A percentile compares a stretch with the other conserved stretches of the same genome.
These are phyloP conservation scores for Debaryomyces sp. DNA, from an alignment of 1,139 yeast species.

Conservation along the genomic window DNA sequence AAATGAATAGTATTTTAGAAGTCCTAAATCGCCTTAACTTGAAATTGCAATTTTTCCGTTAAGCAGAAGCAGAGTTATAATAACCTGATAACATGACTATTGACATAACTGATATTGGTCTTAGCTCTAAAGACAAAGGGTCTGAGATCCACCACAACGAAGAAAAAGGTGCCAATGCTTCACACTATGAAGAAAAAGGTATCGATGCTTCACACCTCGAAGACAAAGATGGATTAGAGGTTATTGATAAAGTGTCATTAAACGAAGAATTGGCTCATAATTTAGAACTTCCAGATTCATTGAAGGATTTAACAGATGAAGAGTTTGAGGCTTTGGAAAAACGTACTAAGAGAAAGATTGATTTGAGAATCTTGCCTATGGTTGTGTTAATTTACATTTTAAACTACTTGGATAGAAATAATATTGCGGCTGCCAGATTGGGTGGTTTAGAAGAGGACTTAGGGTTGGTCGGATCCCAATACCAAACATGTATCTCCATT, in stretches of 20 bases:
- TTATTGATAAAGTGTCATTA: slow-evolving; percentile 4
- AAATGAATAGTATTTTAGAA: not conserved
- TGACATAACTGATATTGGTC: not conserved
- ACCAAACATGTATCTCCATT: slow-evolving; percentile 57
- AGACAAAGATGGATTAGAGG: not conserved
- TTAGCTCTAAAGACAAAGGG: not conserved
- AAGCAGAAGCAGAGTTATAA: too few species aligned
- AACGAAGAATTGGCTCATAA: slow-evolving; percentile 11
- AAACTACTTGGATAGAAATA: slow-evolving; percentile 60
- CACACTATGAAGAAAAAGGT: slow-evolving; percentile 1
- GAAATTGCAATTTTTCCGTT: not conserved
- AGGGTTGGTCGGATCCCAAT: slow-evolving; percentile 49
- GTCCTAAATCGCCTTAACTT: not conserved
- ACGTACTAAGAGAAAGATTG: slow-evolving; percentile 48
- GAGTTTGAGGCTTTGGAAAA: slow-evolving; percentile 42
- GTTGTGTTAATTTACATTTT: slow-evolving; percentile 54
- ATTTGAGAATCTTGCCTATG: slow-evolving; percentile 57
- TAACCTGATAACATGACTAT: not conserved
- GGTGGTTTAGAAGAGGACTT: slow-evolving; percentile 59
- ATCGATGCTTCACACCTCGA: not conserved
- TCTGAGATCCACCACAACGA: slow-evolving; percentile 1
- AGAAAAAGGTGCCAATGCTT: not conserved
- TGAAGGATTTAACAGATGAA: slow-evolving; percentile 34
- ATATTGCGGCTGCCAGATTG: slow-evolving; percentile 62
- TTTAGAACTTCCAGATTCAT: slow-evolving; percentile 33